Evolutionary conservation across 2,329 filamentous ascomycete species (phyloP).

Genomic region (Ampelomyces quisqualis): DNA sequence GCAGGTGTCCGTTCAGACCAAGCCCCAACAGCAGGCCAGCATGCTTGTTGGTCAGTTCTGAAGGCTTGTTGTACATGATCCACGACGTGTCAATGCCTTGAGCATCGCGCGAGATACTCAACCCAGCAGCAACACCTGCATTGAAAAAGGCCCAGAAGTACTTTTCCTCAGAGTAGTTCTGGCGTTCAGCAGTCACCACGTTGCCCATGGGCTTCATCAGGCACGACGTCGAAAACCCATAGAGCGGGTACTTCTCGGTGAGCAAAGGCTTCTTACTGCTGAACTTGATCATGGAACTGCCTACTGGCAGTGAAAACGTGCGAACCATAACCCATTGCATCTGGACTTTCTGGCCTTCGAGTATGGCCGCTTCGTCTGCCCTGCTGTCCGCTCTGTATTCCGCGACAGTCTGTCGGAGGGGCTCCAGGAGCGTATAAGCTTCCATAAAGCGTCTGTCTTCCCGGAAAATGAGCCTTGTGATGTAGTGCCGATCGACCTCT

Average conservation of each 20-base stretch:
- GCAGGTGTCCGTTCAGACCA: slow-evolving; percentile 92
- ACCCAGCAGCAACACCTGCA: slow-evolving; percentile 86
- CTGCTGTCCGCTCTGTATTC: slow-evolving; percentile 71
- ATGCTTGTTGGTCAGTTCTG: slow-evolving; percentile 91
- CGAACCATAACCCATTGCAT: slow-evolving; percentile 83
- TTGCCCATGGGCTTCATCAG: slow-evolving; percentile 89
- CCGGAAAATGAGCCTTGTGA: slow-evolving; percentile 84
- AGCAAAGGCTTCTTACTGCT: slow-evolving; percentile 82
- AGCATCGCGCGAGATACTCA: slow-evolving; percentile 85
- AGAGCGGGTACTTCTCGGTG: slow-evolving; percentile 86
- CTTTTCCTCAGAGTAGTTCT: slow-evolving; percentile 88
- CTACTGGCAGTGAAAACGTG: slow-evolving; percentile 84
- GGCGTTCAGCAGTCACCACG: slow-evolving; percentile 88
- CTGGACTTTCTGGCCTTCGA: slow-evolving; percentile 89
- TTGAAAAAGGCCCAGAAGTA: slow-evolving; percentile 99
- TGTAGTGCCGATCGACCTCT: slow-evolving; percentile 75
- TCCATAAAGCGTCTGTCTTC: slow-evolving; percentile 90
- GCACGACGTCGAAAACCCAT: slow-evolving; percentile 89
- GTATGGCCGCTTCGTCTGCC: slow-evolving; percentile 81
- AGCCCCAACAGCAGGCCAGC: slow-evolving; percentile 89
- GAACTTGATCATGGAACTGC: slow-evolving; percentile 84
- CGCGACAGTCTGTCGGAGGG: slow-evolving; percentile 75
- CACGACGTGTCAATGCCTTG: slow-evolving; percentile 97
- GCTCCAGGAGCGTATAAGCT: slow-evolving; percentile 80
- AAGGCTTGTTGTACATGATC: slow-evolving; percentile 97